These are phyloP conservation scores for Verbascum thapsus DNA, from an alignment of 257 asterid genomes.

Conservation along the genomic window DNA sequence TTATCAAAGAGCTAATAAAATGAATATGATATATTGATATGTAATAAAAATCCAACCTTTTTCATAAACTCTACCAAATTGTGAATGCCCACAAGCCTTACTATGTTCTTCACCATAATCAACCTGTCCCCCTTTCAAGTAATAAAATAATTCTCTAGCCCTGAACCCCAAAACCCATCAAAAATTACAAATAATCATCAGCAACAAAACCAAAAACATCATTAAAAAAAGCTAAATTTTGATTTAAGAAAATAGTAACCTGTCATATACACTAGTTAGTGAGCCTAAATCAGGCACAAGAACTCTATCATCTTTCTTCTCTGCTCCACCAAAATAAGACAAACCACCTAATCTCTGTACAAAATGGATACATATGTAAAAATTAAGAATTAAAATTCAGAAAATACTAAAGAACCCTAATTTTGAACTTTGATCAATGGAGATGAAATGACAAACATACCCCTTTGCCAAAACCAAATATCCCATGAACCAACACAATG, in stretches of 20 bases:
- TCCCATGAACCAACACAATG: slow-evolving; percentile 91
- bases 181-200: neutral
- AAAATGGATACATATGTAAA: slow-evolving; percentile 13
- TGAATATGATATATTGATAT: no score
- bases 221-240: neutral
- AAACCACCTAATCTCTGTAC: slow-evolving; percentile 84
- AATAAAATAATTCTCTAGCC: slow-evolving; percentile 95
- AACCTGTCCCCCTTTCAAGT: slow-evolving; percentile 92
- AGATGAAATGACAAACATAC: slow-evolving; percentile 41
- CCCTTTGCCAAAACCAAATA: slow-evolving; percentile 99
- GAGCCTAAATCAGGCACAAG: slow-evolving; percentile 97
- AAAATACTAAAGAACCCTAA: no score
- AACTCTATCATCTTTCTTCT: slow-evolving; percentile 94
- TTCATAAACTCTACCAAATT: slow-evolving; percentile 72
- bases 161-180: slow-evolving; percentile 50
- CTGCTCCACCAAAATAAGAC: slow-evolving; percentile 96
- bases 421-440: no score
- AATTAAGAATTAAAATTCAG: no score
- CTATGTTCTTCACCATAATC: slow-evolving; percentile 98
- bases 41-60: slow-evolving; percentile 47
- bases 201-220: slow-evolving; percentile 7
- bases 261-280: slow-evolving; percentile 73
- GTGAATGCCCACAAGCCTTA: slow-evolving; percentile 84
- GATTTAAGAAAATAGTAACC: slow-evolving; percentile 43
- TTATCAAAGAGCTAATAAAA: neutral